Percentiles rank a stretch among this genome's conserved stretches.
Conservation (phyloP, 495 filamentous ascomycete genomes). For the Penicillium daleae region DNA sequence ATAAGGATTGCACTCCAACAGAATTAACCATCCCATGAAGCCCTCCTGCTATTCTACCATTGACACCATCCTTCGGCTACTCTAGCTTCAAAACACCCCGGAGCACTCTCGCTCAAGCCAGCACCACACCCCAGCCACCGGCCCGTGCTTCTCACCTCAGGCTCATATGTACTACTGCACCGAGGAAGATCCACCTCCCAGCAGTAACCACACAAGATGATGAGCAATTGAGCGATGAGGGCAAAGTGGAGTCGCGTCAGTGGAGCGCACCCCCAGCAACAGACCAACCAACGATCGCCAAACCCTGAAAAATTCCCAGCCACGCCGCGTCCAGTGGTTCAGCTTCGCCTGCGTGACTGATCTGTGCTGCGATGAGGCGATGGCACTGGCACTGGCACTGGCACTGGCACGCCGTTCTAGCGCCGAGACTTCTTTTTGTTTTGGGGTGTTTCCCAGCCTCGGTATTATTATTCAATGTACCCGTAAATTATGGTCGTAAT, state of each 20-base stretch:
- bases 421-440: background rate
- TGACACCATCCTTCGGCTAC: no score
- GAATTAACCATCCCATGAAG: no score
- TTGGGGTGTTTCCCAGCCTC: constrained; percentile 18
- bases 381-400: no score
- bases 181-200: constrained; percentile 10
- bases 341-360: constrained; percentile 1
- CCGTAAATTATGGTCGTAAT: background rate
- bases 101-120: no score
- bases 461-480: constrained; percentile 5
- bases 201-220: no score
- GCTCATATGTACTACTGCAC: constrained; percentile 14
- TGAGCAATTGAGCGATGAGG: background rate
- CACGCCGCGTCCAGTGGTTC: background rate
- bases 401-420: no score
- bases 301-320: constrained; percentile 2
- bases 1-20: background rate
- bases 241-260: background rate
- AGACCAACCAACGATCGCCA: background rate
- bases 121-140: background rate
- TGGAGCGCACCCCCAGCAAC: background rate
- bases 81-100: no score
- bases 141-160: background rate
- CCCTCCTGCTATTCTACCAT: no score
- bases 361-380: background rate